These are phyloP conservation scores for Penicillium paradoxum DNA, from an alignment of 495 filamentous ascomycete genomes.

Conservation along the genomic window DNA sequence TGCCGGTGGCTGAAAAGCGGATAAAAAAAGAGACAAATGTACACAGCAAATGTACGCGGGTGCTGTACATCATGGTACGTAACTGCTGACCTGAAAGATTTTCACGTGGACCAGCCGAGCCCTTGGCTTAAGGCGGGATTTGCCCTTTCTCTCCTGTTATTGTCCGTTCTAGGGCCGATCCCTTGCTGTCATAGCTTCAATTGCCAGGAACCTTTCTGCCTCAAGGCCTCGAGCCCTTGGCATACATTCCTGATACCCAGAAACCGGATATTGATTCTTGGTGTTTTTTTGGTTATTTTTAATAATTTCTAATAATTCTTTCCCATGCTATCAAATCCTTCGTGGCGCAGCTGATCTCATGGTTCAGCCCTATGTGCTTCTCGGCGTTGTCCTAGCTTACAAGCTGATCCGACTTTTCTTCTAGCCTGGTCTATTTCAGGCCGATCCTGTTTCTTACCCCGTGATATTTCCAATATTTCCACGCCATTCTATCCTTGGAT, in stretches of 20 bases:
- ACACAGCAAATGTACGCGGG: no score
- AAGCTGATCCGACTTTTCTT: background rate
- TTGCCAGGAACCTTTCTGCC: background rate
- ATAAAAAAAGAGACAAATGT: no score
- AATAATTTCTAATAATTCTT: no score
- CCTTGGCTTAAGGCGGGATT: constrained; percentile 1
- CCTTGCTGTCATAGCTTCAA: background rate
- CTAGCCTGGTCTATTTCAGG: background rate
- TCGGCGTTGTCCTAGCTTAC: background rate
- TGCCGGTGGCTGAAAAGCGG: background rate
- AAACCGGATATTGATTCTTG: background rate
- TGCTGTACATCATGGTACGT: no score
- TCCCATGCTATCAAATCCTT: background rate
- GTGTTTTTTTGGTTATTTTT: no score
- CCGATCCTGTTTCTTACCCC: background rate
- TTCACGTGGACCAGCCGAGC: constrained; percentile 1
- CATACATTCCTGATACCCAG: background rate
- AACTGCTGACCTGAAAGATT: background rate
- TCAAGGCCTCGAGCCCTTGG: background rate
- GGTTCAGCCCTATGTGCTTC: constrained; percentile 3
- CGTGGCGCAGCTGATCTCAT: background rate
- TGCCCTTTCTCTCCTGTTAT: background rate
- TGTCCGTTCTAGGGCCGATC: background rate
- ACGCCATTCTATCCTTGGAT: background rate
- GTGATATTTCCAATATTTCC: background rate